A percentile compares a stretch with the other conserved stretches of the same genome.
Conservation (phyloP, 2,329 filamentous ascomycete genomes). For the Diaporthe destruens region DNA sequence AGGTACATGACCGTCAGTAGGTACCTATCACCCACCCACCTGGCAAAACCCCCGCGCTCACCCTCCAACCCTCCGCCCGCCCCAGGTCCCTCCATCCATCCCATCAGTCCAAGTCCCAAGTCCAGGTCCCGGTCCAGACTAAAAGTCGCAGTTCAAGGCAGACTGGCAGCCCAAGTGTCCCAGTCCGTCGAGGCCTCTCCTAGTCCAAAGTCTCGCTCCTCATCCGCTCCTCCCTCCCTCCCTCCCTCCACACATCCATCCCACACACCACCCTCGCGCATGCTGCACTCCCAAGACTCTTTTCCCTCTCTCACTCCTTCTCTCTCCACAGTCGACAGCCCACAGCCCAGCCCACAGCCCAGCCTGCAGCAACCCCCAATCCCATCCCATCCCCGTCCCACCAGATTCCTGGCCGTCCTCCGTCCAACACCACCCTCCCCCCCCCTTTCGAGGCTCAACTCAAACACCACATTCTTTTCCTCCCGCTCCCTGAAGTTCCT, state of each 20-base stretch:
- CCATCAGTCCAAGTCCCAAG: neutral
- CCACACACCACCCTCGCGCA: neutral
- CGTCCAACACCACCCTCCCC: constrained; percentile 21
- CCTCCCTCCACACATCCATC: neutral
- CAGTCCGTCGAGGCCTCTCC: neutral
- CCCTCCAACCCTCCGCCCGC: constrained; percentile 7
- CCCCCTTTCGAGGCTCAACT: constrained; percentile 34
- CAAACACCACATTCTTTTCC: constrained; percentile 37
- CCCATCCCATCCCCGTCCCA: constrained; percentile 37
- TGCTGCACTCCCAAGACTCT: too few relatives aligned
- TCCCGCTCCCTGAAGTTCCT: constrained; percentile 25
- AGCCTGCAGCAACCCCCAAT: constrained; percentile 26
- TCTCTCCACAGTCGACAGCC: neutral
- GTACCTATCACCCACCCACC: neutral
- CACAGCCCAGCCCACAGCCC: neutral
- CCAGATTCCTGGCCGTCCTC: constrained; percentile 39
- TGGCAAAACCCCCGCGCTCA: constrained; percentile 6
- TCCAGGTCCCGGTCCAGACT: too few relatives aligned
- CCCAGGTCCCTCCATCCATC: constrained; percentile 6
- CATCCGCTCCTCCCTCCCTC: constrained; percentile 34
- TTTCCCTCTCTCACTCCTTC: neutral
- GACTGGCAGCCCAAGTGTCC: neutral
- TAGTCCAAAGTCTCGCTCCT: constrained; percentile 8
- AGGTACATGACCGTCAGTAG: neutral
- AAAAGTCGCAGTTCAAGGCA: too few relatives aligned